Evolutionary conservation across 495 filamentous ascomycete genomes (phyloP).

Genomic region (Chaetomidium leptoderma): DNA sequence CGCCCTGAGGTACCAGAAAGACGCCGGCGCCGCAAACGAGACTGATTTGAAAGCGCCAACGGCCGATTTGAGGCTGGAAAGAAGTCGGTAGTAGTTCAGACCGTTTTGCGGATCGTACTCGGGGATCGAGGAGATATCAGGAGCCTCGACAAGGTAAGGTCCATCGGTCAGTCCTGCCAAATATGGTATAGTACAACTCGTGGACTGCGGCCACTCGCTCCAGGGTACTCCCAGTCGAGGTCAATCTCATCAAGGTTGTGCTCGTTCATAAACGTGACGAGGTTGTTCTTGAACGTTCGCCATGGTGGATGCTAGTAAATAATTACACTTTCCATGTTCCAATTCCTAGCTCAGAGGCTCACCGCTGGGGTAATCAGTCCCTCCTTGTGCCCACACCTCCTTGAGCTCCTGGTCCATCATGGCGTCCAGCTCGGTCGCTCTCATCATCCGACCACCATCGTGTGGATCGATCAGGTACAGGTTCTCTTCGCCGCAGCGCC

Average conservation of each 20-base stretch:
- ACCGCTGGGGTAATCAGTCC: background rate
- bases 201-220: background rate
- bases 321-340: no score
- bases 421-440: background rate
- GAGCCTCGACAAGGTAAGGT: no score
- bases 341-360: constrained; percentile 2
- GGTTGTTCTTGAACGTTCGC: constrained; percentile 20
- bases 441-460: background rate
- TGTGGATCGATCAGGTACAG: constrained; percentile 2
- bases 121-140: no score
- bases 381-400: background rate
- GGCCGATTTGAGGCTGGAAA: no score
- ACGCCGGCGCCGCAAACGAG: no score
- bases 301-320: no score
- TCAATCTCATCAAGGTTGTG: constrained; percentile 31
- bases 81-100: no score
- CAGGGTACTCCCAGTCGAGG: constrained; percentile 39
- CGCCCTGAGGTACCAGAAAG: no score
- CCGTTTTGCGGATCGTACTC: no score
- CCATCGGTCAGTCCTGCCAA: no score
- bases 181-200: no score
- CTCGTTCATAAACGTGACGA: constrained; percentile 26
- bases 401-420: constrained; percentile 1
- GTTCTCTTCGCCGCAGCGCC: constrained; percentile 5
- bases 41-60: no score